Conservation (phyloP, 345 rosid genomes). For the Alliaria petiolata region DNA sequence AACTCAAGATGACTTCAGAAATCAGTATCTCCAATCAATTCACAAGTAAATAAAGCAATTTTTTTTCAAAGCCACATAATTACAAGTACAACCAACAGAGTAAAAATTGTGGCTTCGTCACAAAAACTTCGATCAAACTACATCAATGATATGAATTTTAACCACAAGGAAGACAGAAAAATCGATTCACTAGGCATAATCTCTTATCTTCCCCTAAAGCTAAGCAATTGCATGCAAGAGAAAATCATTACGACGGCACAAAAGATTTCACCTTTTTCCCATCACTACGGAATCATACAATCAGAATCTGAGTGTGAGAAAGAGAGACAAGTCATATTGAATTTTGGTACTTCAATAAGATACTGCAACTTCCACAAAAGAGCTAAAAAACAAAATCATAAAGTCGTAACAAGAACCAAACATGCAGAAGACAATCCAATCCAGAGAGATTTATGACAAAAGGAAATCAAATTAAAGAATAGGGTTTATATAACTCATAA, state of each 20-base stretch:
- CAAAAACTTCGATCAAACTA: not conserved
- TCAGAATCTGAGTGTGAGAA: not conserved
- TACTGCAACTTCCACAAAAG: not conserved
- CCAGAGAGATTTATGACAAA: not conserved
- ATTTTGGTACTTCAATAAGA: not conserved
- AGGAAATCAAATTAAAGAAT: not conserved
- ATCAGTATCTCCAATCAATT: not conserved
- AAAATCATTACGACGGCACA: not conserved
- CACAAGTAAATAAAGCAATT: not conserved
- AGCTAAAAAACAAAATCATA: not conserved
- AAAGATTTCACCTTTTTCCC: conserved; percentile 6
- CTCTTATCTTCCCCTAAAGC: not conserved
- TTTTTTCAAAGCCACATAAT: not conserved
- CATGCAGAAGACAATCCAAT: not conserved
- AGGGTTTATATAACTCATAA: not conserved
- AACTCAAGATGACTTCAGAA: too few relatives aligned
- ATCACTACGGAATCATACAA: not conserved
- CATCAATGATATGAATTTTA: not conserved
- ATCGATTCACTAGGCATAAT: not conserved
- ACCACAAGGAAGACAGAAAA: not conserved
- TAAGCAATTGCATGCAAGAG: conserved; percentile 25
- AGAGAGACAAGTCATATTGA: not conserved
- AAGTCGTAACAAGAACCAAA: conserved; percentile 18
- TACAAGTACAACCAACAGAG: not conserved
- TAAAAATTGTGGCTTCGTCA: not conserved